Base-by-base conservation (phyloP, 768 basidiomycete genomes). In the Lyophyllum decastes region DNA sequence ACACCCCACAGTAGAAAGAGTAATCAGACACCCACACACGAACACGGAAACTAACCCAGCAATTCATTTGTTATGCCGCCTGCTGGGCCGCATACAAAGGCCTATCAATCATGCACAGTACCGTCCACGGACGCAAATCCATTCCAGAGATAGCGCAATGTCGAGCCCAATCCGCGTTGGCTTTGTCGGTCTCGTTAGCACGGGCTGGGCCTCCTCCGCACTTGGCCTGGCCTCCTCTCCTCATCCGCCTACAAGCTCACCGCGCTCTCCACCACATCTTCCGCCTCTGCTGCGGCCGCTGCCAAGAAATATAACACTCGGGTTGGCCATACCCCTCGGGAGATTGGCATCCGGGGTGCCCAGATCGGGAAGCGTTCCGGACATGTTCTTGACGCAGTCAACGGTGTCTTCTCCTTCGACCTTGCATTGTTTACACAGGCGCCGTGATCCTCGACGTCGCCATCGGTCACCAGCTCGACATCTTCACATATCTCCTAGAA, bases 401-500 rank as follows among this genome's bases (percentile, higher is more conserved):
- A 46, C 17, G 45, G 45, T 46, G n/a, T n/a, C n/a, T n/a, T n/a
- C n/a, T n/a, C n/a, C n/a, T n/a, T n/a, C n/a, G n/a, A n/a, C n/a
- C n/a, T n/a, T n/a, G n/a, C n/a, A n/a, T n/a, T n/a, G n/a, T n/a
- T n/a, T n/a, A n/a, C n/a, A n/a, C n/a, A n/a, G n/a, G n/a, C n/a
- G 45, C 45, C 11, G 14, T 6, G 11, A 49, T 70, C 25, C 60
- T 75, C 16, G 61, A 65, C 21, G 66, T 75, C 35, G 47, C 54
- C 11, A 45, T 68, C 10, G 72, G 72, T 0, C 74, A 75, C 52
- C 61, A 67, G 26, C 55, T 76, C 30, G 67, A 68, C 49, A 44
- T 59, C 19, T 55, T 78, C 35, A 72, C 65, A 0, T 49, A 63
- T 54, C 47, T 70, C 27, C 67, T 78, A 1, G 76, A 73, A 16